Percentiles rank a stretch among this genome's conserved stretches.
phyloP scores from a whole-genome alignment of 1,284 basidiomycete species.

The Violaceomyces palustris region DNA sequence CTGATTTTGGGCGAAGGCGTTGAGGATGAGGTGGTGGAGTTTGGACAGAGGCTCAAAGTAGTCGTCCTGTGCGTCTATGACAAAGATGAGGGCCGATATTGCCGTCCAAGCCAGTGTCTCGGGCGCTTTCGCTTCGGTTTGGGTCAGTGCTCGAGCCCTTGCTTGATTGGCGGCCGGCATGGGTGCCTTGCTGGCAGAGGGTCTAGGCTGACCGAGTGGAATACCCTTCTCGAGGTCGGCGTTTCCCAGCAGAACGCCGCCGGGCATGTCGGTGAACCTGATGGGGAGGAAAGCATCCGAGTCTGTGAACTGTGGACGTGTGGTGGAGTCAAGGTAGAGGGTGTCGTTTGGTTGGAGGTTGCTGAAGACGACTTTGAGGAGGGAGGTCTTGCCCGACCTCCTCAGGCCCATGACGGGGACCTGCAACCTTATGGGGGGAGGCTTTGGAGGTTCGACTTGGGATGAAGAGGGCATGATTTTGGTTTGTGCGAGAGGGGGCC shows the following conservation, averaged over 20 bases:
- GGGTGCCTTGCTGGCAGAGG: background rate
- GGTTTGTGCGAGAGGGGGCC: background rate
- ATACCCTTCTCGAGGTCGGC: conserved; percentile 19
- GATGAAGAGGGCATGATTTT: background rate
- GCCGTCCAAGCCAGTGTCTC: conserved; percentile 33
- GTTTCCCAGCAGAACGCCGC: conserved; percentile 59
- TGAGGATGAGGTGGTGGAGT: conserved; percentile 56
- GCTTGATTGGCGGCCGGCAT: background rate
- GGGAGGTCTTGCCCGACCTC: conserved; percentile 80
- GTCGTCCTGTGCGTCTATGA: conserved; percentile 83
- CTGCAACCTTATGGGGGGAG: no score
- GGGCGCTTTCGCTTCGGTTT: no score
- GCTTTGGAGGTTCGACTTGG: conserved; percentile 13
- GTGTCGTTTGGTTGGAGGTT: conserved; percentile 76
- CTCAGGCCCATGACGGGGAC: conserved; percentile 27
- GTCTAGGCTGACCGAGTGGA: no score
- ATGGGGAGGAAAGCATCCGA: conserved; percentile 80
- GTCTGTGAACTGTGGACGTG: conserved; percentile 13
- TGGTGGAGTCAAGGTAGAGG: conserved; percentile 71
- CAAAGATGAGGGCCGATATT: conserved; percentile 67
- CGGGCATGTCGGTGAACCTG: conserved; percentile 92
- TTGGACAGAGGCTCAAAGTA: conserved; percentile 67
- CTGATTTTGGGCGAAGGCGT: conserved; percentile 65
- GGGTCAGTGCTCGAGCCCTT: background rate
- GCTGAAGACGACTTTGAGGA: conserved; percentile 85